These are phyloP conservation scores for Calonectria hawksworthii DNA, from an alignment of 2,329 filamentous ascomycete genomes.

Conservation along the genomic window DNA sequence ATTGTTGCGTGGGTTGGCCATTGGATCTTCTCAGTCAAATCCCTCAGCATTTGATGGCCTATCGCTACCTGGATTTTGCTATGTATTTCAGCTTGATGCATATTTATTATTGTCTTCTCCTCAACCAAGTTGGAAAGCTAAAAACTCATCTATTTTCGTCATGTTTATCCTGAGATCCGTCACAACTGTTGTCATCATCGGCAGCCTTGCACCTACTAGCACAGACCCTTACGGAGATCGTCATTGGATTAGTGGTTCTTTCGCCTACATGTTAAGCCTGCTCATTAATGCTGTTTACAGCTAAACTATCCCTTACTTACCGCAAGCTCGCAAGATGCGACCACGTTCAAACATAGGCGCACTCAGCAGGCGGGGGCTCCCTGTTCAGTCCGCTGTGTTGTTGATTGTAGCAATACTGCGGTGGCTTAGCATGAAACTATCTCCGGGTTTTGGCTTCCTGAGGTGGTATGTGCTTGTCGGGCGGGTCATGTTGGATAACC, in stretches of 20 bases:
- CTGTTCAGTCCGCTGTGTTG: neutral
- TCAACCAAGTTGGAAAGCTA: neutral
- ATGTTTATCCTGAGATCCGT: neutral
- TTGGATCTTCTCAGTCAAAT: neutral
- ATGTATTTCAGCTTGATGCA: neutral
- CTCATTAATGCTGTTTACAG: neutral
- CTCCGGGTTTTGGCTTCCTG: neutral
- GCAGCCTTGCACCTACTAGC: neutral
- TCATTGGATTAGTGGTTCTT: neutral
- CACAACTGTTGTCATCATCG: neutral
- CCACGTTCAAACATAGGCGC: neutral
- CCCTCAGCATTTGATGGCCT: neutral
- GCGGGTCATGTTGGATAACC: neutral
- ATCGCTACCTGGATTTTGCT: neutral
- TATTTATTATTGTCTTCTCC: neutral
- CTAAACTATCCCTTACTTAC: neutral
- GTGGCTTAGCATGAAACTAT: neutral
- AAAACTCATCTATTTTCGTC: neutral
- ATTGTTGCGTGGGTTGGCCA: no score
- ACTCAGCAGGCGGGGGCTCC: neutral
- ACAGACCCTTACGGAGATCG: neutral
- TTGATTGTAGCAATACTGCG: neutral
- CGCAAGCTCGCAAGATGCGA: constrained; percentile 2
- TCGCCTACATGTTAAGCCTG: neutral
- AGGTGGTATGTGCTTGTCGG: neutral